Conservation (phyloP, 345 rosid species). For the Eucalyptus erythrocorys region DNA sequence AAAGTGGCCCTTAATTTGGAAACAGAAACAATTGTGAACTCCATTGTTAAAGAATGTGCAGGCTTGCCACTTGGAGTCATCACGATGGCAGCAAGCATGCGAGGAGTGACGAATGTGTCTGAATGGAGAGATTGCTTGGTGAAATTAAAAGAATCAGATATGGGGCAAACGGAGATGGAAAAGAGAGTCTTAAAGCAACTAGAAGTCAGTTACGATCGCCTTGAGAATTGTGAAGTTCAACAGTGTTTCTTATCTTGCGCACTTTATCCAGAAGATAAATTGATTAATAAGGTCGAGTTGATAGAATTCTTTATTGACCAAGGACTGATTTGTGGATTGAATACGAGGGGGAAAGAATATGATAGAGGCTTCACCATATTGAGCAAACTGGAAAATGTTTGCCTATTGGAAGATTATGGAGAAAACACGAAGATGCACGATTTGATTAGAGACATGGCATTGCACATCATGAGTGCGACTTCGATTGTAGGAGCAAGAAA, state of each 20-base stretch:
- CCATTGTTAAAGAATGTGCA: too few species aligned
- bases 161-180: too few species aligned
- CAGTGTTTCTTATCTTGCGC: slow-evolving; percentile 15
- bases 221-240: not conserved
- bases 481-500: not conserved
- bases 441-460: slow-evolving; percentile 13
- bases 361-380: too few species aligned
- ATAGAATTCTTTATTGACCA: not conserved
- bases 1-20: too few species aligned
- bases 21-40: too few species aligned
- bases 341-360: too few species aligned
- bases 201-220: not conserved
- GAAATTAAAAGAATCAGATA: not conserved
- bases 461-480: not conserved
- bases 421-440: not conserved
- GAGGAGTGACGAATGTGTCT: too few species aligned
- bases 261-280: not conserved
- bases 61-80: too few species aligned
- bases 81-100: too few species aligned
- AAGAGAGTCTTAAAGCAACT: not conserved
- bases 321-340: too few species aligned
- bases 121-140: not conserved
- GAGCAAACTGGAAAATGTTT: too few species aligned
- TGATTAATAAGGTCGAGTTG: not conserved
- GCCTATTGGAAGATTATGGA: too few species aligned